Evolutionary conservation across 371 early-diverging fungal species (phyloP).

Genomic region (Actinomortierella wolfii): DNA sequence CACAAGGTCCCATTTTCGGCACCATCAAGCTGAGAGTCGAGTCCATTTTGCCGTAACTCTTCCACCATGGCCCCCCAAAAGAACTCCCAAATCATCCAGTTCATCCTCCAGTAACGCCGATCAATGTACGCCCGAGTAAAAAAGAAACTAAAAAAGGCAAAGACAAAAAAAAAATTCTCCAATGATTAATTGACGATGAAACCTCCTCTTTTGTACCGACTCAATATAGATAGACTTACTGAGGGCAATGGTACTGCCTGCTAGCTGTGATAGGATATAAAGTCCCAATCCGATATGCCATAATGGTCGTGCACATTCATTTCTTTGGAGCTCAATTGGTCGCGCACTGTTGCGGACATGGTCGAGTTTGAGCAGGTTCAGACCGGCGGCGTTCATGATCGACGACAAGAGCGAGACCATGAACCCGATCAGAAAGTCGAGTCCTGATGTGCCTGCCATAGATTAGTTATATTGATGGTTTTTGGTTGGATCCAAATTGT

Average conservation of each 20-base stretch:
- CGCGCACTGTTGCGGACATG: slow-evolving; percentile 63
- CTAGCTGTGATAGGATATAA: slow-evolving; percentile 65
- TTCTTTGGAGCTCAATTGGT: slow-evolving; percentile 51
- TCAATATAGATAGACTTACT: slow-evolving; percentile 49
- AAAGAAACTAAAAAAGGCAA: too few species aligned
- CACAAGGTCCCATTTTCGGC: too few species aligned
- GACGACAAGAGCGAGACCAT: slow-evolving; percentile 66
- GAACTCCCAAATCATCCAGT: too few species aligned
- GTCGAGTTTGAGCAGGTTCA: slow-evolving; percentile 70
- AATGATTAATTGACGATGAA: too few species aligned
- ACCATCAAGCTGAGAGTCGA: too few species aligned
- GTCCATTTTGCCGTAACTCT: too few species aligned
- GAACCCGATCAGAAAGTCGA: slow-evolving; percentile 66
- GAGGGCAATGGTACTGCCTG: slow-evolving; percentile 71
- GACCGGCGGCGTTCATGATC: slow-evolving; percentile 72
- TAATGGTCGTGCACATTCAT: slow-evolving; percentile 67
- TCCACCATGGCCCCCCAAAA: too few species aligned
- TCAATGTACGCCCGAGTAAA: too few species aligned
- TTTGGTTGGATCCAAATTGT: not conserved
- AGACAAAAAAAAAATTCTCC: not conserved
- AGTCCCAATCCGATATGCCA: slow-evolving; percentile 75
- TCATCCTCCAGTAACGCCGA: too few species aligned
- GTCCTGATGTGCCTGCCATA: slow-evolving; percentile 29
- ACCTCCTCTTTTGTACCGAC: not conserved
- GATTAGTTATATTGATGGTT: slow-evolving; percentile 8